Evolutionary conservation across 805 yeast genomes (phyloP).

Genomic region (Nakazawaea wyomingensis): DNA sequence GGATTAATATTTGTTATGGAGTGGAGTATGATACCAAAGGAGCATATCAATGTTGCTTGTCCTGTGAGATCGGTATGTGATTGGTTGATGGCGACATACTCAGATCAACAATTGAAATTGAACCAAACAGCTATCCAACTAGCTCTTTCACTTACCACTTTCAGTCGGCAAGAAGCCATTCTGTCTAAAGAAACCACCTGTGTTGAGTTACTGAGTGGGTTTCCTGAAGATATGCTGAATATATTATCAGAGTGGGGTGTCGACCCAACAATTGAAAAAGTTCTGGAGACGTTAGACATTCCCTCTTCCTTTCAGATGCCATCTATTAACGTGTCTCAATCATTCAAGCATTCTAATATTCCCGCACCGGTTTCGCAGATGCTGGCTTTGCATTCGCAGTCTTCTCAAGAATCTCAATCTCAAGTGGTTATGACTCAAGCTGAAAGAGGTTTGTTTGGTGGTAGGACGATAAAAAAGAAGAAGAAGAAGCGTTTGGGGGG

Average conservation of each 20-base stretch:
- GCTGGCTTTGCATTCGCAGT: background rate
- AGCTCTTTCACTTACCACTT: constrained; percentile 1
- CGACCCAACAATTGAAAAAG: constrained; percentile 5
- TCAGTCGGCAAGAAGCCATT: background rate
- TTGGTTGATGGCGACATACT: background rate
- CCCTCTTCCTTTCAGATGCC: constrained; percentile 6
- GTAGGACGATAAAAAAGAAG: constrained; percentile 17
- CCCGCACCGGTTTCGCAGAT: background rate
- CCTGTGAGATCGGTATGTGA: background rate
- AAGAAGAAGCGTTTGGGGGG: constrained; percentile 46
- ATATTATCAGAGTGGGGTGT: constrained; percentile 11
- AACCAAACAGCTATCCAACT: background rate
- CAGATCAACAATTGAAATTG: background rate
- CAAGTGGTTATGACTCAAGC: background rate
- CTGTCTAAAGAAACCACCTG: background rate
- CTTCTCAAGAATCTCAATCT: background rate
- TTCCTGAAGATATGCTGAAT: constrained; percentile 2
- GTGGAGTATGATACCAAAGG: background rate
- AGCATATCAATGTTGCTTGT: background rate
- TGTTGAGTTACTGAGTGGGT: background rate
- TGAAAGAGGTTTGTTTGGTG: no score
- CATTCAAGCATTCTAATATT: background rate
- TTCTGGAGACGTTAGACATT: background rate
- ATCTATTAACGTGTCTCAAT: constrained; percentile 9
- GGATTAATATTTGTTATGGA: background rate